Conservation (phyloP, 345 rosid genomes). For the Combretum micranthum region DNA sequence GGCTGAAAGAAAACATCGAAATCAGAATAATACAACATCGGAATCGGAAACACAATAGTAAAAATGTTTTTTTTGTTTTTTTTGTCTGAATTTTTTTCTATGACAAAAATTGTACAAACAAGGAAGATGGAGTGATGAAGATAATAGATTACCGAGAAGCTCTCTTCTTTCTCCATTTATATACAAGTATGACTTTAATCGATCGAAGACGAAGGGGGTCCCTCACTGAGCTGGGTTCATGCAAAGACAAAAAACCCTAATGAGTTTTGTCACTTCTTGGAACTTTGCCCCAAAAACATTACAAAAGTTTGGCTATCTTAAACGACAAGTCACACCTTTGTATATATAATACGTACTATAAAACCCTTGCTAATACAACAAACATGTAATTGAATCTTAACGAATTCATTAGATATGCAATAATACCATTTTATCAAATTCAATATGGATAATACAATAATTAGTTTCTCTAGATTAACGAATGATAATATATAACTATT, state of each 20-base stretch:
- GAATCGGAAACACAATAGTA: too few species aligned
- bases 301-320: not conserved
- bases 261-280: conserved; percentile 4
- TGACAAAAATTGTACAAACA: conserved; percentile 15
- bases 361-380: too few species aligned
- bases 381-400: too few species aligned
- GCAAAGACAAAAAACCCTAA: conserved; percentile 12
- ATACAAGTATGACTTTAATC: not conserved
- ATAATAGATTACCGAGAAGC: conserved; percentile 46
- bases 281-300: conserved; percentile 6
- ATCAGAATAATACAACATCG: conserved; percentile 20
- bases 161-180: conserved; percentile 69
- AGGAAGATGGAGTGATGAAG: conserved; percentile 3
- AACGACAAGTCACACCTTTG: too few species aligned
- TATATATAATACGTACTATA: too few species aligned
- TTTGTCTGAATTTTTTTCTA: conserved; percentile 10
- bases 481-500: too few species aligned
- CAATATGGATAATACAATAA: too few species aligned
- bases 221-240: conserved; percentile 3
- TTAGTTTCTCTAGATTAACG: too few species aligned
- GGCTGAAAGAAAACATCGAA: conserved; percentile 32
- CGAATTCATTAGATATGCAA: too few species aligned
- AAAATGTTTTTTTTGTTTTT: not conserved
- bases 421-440: too few species aligned
- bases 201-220: not conserved